Percentiles rank a stretch among this genome's conserved stretches.
Conservation (phyloP, 176 grass and related monocot species). For the Paspalum vaginatum region DNA sequence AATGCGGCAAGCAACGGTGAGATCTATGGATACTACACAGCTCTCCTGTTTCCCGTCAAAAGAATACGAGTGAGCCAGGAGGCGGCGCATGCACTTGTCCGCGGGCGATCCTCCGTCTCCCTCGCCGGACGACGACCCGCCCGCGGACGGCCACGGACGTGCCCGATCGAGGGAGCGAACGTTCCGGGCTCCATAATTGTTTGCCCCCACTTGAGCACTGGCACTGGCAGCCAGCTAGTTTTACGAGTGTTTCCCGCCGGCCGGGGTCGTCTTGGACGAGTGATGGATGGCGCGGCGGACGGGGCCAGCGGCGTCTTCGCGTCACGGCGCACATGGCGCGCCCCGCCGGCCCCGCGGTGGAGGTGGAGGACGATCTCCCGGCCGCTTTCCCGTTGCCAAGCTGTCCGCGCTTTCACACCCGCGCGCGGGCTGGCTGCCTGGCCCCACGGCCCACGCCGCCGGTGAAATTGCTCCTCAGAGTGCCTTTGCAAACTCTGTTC, state of each 20-base stretch:
- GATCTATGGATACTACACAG: not conserved
- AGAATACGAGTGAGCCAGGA: no score
- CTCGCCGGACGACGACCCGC: not conserved
- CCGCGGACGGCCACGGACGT: not conserved
- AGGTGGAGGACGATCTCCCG: not conserved
- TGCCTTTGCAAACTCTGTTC: no score
- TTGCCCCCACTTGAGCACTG: not conserved
- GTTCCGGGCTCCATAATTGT: not conserved
- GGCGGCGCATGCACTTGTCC: not conserved
- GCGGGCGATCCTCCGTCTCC: not conserved
- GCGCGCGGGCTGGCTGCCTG: no score
- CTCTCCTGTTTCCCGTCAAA: not conserved
- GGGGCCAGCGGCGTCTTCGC: not conserved
- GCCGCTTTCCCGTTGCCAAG: not conserved
- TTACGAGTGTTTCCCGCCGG: not conserved
- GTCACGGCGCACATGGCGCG: constrained; percentile 39
- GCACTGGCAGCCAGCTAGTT: not conserved
- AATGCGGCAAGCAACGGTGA: not conserved
- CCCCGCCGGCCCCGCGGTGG: not conserved
- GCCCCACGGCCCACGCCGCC: no score
- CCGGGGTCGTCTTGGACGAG: not conserved
- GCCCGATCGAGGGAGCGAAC: not conserved
- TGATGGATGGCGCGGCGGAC: not conserved
- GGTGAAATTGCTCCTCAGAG: no score
- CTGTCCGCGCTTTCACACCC: constrained; percentile 20